A percentile compares a stretch with the other conserved stretches of the same genome.
phyloP scores from a whole-genome alignment of 768 basidiomycete genomes.

The Cubamyces sp. region DNA sequence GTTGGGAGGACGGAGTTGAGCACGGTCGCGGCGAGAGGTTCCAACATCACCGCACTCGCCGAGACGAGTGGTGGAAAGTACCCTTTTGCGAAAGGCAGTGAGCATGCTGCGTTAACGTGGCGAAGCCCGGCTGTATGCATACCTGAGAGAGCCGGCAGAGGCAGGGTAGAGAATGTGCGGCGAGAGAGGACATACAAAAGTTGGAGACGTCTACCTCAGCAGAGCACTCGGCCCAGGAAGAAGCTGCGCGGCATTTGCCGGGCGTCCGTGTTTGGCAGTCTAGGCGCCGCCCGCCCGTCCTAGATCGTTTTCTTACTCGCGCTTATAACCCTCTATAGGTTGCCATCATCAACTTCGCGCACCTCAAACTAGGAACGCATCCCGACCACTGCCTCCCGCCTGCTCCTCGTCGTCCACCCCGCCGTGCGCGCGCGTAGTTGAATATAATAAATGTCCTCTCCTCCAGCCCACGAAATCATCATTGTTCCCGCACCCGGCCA shows the following conservation, averaged over 20 bases:
- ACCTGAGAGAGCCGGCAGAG: conserved; percentile 22
- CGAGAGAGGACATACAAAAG: conserved; percentile 25
- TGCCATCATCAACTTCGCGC: conserved; percentile 4
- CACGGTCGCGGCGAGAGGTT: conserved; percentile 61
- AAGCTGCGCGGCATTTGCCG: conserved; percentile 22
- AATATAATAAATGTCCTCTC: neutral
- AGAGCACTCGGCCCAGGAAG: conserved; percentile 7
- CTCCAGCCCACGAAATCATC: conserved; percentile 61
- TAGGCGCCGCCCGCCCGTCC: conserved; percentile 9
- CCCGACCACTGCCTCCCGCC: conserved; percentile 1
- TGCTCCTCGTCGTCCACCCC: neutral
- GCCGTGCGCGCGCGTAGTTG: neutral
- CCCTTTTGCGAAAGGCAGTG: conserved; percentile 6
- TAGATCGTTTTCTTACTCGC: neutral
- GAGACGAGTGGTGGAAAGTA: conserved; percentile 27
- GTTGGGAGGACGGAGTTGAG: conserved; percentile 49
- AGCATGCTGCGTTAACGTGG: neutral
- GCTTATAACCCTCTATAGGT: neutral
- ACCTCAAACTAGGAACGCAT: conserved; percentile 6
- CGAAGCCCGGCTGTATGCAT: neutral
- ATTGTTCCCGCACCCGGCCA: conserved; percentile 44
- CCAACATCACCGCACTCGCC: conserved; percentile 56
- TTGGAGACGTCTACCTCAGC: conserved; percentile 14
- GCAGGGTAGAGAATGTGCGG: conserved; percentile 17
- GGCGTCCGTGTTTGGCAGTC: neutral